Evolutionary conservation across 2,329 filamentous ascomycete species (phyloP).

Genomic region (Colletotrichum coccodes): DNA sequence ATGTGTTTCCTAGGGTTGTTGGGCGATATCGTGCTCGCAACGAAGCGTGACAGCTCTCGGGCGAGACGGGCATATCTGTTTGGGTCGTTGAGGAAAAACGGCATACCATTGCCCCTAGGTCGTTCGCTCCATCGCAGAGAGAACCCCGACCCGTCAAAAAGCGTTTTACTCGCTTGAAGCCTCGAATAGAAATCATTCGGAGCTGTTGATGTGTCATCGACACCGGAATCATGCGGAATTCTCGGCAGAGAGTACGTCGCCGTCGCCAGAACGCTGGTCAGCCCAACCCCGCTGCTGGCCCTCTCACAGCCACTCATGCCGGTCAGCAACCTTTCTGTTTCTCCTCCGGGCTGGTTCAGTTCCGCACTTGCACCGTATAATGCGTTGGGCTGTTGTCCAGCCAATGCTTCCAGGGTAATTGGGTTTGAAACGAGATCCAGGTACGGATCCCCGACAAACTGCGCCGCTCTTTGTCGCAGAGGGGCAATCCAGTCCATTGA

Average conservation of each 20-base stretch:
- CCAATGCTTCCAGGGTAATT: not conserved
- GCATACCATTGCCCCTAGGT: constrained; percentile 3
- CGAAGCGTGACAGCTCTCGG: constrained; percentile 37
- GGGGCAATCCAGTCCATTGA: constrained; percentile 19
- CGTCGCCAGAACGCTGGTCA: not conserved
- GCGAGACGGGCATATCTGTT: constrained; percentile 39
- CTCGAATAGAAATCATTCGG: constrained; percentile 11
- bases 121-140: not conserved
- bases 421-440: not conserved
- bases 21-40: constrained; percentile 42
- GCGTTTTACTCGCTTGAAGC: constrained; percentile 4
- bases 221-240: not conserved
- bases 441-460: not conserved
- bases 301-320: not conserved
- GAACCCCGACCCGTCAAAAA: not conserved
- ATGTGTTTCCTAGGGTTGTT: constrained; percentile 41
- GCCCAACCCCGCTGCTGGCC: not conserved
- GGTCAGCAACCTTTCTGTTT: not conserved
- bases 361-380: not conserved
- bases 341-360: not conserved
- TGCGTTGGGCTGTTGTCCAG: not conserved
- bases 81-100: constrained; percentile 37
- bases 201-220: not conserved
- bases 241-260: not conserved
- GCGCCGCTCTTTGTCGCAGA: constrained; percentile 3